A percentile compares a stretch with the other conserved stretches of the same genome.
These are phyloP conservation scores for Lipomyces yamadae DNA, from an alignment of 805 yeast species.

Conservation along the genomic window DNA sequence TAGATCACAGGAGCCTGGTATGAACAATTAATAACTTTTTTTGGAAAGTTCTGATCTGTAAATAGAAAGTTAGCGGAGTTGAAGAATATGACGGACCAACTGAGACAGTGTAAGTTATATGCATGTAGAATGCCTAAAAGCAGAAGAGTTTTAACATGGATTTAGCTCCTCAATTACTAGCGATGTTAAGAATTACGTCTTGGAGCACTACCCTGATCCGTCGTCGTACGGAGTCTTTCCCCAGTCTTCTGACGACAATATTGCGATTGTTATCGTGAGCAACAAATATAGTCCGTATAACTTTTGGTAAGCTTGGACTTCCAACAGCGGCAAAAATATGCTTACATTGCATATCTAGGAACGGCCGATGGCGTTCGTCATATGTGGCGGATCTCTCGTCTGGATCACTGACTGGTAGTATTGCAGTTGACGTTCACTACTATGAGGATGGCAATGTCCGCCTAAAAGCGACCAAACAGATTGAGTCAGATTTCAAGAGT, in stretches of 20 bases:
- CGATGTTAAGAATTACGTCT: constrained; percentile 57
- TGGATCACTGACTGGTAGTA: constrained; percentile 54
- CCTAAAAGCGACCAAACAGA: constrained; percentile 55
- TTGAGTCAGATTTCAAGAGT: constrained; percentile 30
- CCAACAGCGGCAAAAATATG: constrained; percentile 48
- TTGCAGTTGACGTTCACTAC: constrained; percentile 80
- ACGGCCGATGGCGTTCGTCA: constrained; percentile 83
- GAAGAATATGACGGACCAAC: constrained; percentile 49
- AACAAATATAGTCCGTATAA: constrained; percentile 73
- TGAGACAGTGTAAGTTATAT: constrained; percentile 13
- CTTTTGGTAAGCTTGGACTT: constrained; percentile 68
- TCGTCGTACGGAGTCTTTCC: constrained; percentile 54
- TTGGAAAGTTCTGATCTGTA: constrained; percentile 35
- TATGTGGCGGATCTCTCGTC: constrained; percentile 53
- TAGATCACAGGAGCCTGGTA: constrained; percentile 53
- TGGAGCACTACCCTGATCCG: constrained; percentile 70
- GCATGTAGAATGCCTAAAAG: constrained; percentile 43
- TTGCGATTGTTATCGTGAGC: constrained; percentile 65
- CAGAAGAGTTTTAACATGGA: constrained; percentile 40
- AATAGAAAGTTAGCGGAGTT: constrained; percentile 56
- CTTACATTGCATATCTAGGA: constrained; percentile 67
- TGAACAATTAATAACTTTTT: neutral
- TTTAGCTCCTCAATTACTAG: constrained; percentile 42
- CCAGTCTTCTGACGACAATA: constrained; percentile 40
- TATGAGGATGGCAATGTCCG: constrained; percentile 96